Conservation (phyloP, 345 rosid genomes). For the Corchorus olitorius region DNA sequence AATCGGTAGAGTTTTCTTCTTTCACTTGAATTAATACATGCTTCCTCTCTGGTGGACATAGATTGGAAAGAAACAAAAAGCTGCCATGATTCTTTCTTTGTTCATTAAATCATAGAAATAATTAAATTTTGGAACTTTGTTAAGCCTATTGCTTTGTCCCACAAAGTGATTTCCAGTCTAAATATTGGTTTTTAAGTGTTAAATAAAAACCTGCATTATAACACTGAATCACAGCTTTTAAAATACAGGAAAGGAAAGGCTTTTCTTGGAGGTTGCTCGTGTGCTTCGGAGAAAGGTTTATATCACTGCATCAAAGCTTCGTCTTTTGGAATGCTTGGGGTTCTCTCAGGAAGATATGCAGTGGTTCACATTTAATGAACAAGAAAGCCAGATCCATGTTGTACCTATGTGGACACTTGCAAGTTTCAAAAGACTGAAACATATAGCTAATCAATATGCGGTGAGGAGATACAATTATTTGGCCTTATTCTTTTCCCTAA, state of each 20-base stretch:
- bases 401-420: slow-evolving; percentile 98
- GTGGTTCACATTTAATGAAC: slow-evolving; percentile 83
- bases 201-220: background rate
- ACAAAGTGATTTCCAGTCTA: background rate
- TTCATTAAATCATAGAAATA: background rate
- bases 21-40: slow-evolving; percentile 6
- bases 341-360: slow-evolving; percentile 79
- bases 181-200: background rate
- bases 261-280: slow-evolving; percentile 92
- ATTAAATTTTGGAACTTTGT: background rate
- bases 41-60: slow-evolving; percentile 7
- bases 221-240: background rate
- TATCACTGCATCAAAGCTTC: slow-evolving; percentile 70
- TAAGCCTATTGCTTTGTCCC: background rate
- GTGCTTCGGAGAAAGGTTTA: slow-evolving; percentile 67
- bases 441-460: slow-evolving; percentile 69
- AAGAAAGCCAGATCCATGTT: slow-evolving; percentile 88
- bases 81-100: background rate
- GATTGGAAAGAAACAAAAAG: background rate
- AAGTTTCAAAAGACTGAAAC: slow-evolving; percentile 89
- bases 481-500: background rate
- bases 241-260: slow-evolving; percentile 80
- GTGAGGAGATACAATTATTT: slow-evolving; percentile 42
- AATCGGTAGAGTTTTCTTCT: slow-evolving; percentile 52
- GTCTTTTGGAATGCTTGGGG: slow-evolving; percentile 71